Evolutionary conservation across 305 asterid genomes (phyloP), one percentile per base, ranked within the genome.

Genomic region (Fraxinus sp.): DNA sequence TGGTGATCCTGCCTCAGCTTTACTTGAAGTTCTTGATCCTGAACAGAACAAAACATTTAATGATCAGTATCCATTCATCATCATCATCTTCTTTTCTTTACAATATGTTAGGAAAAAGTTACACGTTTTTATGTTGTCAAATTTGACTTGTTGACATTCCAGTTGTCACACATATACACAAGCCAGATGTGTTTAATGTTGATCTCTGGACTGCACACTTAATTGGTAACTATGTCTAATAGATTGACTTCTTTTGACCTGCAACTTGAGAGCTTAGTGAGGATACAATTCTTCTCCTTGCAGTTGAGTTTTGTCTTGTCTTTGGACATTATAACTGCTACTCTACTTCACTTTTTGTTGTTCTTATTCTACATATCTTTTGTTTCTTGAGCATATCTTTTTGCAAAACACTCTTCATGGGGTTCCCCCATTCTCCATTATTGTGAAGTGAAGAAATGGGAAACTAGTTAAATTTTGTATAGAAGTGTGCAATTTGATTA

Each of bases 11-110:
- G 98, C 98, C 88, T 93, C 99, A 3, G 98, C 99, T 7, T 86
- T 97, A 84, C 94, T 97, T 83, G 99, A 97, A 91, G 99, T 97
- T 88, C 97, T 97, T 84, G 99, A 97, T 89, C 98, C 99, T 26
- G 99, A 97, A 78, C 98, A 95, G 90, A 97, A 97, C 88, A 93
- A 89, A 89, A 86, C 98, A 10, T 97, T 97, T 83, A 94, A 95
- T 82, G 99, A 97, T 88, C 99, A 95, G 99, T 95, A 95, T 97
- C 99, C 99, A 89, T 3, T 49, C 55, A 57, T 57, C 73, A 9
- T 59, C 74, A 7, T 52, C n/a, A 78, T 72, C 79, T 81, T 80
- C 74, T 30, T 73, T 26, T 20, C 30, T 30, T 76, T 76, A 62
- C 14, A 32, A 13, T 70, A 70, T 22, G 3, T 57, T 30, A 14